These are phyloP conservation scores for Pseudomonodictys pantanalensis DNA, from an alignment of 495 filamentous ascomycete species.

Conservation along the genomic window DNA sequence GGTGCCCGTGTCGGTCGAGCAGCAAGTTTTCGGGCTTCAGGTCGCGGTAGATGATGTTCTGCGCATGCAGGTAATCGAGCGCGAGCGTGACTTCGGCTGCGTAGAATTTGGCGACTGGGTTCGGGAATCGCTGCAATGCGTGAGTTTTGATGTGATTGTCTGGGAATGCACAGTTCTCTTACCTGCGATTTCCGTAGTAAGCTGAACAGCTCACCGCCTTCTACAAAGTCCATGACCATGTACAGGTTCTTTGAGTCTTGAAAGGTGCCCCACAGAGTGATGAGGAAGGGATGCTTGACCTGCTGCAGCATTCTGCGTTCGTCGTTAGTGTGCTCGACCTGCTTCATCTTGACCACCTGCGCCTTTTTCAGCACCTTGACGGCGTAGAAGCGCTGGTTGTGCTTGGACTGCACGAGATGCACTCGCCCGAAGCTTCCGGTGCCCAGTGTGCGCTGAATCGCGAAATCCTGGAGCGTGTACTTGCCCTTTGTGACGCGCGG, in stretches of 20 bases:
- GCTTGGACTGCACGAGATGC: conserved; percentile 91
- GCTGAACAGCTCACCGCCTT: conserved; percentile 96
- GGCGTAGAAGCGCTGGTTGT: conserved; percentile 96
- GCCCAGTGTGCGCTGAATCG: conserved; percentile 82
- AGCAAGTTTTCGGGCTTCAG: conserved; percentile 95
- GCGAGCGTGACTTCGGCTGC: conserved; percentile 95
- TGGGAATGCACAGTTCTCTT: too few relatives aligned
- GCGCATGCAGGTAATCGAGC: conserved; percentile 89
- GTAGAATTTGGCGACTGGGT: conserved; percentile 98
- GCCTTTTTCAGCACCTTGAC: conserved; percentile 98
- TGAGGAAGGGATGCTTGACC: conserved; percentile 94
- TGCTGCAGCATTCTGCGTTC: conserved; percentile 91
- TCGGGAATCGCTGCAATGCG: conserved; percentile 79
- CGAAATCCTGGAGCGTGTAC: conserved; percentile 87
- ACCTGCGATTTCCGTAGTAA: conserved; percentile 94
- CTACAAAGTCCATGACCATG: conserved; percentile 99
- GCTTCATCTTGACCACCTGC: conserved; percentile 99
- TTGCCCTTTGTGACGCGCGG: conserved; percentile 89
- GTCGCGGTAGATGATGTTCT: conserved; percentile 96
- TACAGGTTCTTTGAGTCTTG: conserved; percentile 93
- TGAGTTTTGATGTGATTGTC: too few relatives aligned
- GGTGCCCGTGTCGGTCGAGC: conserved; percentile 90
- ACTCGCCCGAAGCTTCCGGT: conserved; percentile 97
- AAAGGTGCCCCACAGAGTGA: conserved; percentile 97
- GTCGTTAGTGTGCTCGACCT: conserved; percentile 98